These are phyloP conservation scores for Monilinia aucupariae DNA, from an alignment of 2,329 filamentous ascomycete species.

Conservation along the genomic window DNA sequence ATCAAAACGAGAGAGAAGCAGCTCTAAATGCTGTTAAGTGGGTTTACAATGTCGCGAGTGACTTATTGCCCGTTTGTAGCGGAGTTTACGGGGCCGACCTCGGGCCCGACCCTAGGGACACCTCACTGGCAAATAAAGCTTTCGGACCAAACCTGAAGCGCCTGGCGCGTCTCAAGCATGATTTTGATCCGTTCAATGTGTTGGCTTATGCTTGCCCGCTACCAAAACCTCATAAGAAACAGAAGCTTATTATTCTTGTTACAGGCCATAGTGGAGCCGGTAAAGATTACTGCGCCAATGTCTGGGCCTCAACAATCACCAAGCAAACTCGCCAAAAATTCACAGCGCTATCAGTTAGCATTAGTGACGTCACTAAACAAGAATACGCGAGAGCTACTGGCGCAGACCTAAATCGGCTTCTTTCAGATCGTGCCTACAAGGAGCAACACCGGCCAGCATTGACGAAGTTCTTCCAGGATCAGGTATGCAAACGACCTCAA, in stretches of 20 bases:
- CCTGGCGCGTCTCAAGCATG: constrained; percentile 47
- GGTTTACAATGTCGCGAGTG: constrained; percentile 49
- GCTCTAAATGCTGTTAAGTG: constrained; percentile 42
- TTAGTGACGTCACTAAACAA: constrained; percentile 53
- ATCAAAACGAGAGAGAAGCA: constrained; percentile 43
- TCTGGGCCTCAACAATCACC: constrained; percentile 45
- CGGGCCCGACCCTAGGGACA: constrained; percentile 56
- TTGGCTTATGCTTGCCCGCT: constrained; percentile 53
- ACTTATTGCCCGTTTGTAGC: constrained; percentile 45
- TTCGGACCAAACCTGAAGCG: constrained; percentile 51
- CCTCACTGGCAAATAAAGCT: constrained; percentile 44
- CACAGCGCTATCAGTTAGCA: constrained; percentile 44
- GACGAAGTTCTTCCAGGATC: constrained; percentile 46
- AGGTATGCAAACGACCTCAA: constrained; percentile 40
- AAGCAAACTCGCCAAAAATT: constrained; percentile 30
- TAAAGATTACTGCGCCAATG: constrained; percentile 54
- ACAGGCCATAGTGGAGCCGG: constrained; percentile 48
- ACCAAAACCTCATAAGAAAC: constrained; percentile 34
- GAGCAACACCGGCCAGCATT: constrained; percentile 52
- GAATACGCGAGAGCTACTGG: constrained; percentile 49
- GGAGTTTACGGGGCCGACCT: constrained; percentile 58
- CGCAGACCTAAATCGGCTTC: constrained; percentile 44
- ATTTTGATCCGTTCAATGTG: constrained; percentile 45
- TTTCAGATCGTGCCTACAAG: constrained; percentile 54
- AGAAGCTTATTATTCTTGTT: constrained; percentile 47